A percentile compares a stretch with the other conserved stretches of the same genome.
Conservation (phyloP, 2,329 filamentous ascomycete genomes). For the Nemania bipapillata region DNA sequence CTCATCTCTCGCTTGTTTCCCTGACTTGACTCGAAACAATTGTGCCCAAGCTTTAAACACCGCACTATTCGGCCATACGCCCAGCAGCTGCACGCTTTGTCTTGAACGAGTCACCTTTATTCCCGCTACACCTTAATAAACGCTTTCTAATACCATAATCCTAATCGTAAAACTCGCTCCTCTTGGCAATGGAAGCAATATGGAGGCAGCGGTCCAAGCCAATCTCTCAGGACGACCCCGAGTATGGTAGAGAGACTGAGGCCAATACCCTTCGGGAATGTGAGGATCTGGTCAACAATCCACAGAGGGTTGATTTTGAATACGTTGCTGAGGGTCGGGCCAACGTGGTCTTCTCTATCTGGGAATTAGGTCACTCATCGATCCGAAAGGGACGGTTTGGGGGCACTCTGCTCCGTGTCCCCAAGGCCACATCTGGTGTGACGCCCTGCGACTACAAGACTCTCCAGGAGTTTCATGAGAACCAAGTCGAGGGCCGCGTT, state of each 20-base stretch:
- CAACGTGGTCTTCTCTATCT: conserved; percentile 77
- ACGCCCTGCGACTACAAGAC: conserved; percentile 58
- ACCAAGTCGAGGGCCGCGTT: conserved; percentile 63
- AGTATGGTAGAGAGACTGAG: conserved; percentile 3
- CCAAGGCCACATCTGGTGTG: conserved; percentile 64
- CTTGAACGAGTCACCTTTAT: neutral
- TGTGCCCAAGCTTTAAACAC: neutral
- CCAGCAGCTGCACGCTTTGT: neutral
- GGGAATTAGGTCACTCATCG: conserved; percentile 52
- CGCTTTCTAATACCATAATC: conserved; percentile 23
- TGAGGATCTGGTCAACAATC: conserved; percentile 39
- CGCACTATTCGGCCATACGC: neutral
- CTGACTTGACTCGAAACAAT: neutral
- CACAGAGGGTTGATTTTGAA: conserved; percentile 45
- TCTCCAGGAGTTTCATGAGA: conserved; percentile 61
- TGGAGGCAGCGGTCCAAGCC: conserved; percentile 46
- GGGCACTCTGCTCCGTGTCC: conserved; percentile 68
- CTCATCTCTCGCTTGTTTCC: conserved; percentile 12
- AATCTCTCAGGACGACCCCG: neutral
- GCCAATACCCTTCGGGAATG: conserved; percentile 34
- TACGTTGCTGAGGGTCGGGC: conserved; percentile 76
- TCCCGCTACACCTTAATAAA: neutral
- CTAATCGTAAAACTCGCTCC: conserved; percentile 12
- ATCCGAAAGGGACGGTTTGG: conserved; percentile 47
- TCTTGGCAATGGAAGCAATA: conserved; percentile 35